phyloP scores from a whole-genome alignment of 768 basidiomycete genomes.

The Tricholoma saponaceum region DNA sequence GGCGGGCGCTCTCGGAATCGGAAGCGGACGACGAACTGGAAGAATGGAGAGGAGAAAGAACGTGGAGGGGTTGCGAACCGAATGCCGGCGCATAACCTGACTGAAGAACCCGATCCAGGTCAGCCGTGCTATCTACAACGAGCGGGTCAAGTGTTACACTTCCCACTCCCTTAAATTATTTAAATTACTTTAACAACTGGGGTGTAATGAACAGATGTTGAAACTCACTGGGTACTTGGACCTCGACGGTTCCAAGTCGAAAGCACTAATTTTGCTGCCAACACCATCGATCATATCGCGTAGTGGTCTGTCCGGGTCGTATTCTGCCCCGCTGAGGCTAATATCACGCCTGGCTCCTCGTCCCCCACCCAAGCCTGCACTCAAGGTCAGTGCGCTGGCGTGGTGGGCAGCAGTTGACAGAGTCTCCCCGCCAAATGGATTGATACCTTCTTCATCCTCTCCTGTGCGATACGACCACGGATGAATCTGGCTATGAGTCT shows the following conservation, averaged over 20 bases:
- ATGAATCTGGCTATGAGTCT: slow-evolving; percentile 43
- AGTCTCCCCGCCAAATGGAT: slow-evolving; percentile 66
- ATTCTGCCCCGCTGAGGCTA: slow-evolving; percentile 73
- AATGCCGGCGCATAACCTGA: slow-evolving; percentile 41
- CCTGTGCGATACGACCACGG: slow-evolving; percentile 52
- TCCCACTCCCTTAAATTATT: slow-evolving; percentile 22
- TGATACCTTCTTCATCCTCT: slow-evolving; percentile 64
- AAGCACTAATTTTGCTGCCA: slow-evolving; percentile 50
- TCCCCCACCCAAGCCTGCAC: slow-evolving; percentile 71
- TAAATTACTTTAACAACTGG: slow-evolving; percentile 2
- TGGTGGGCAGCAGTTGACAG: slow-evolving; percentile 87
- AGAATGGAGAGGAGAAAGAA: slow-evolving; percentile 45
- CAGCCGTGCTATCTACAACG: slow-evolving; percentile 57
- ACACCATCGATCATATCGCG: slow-evolving; percentile 67
- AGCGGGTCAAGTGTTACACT: slow-evolving; percentile 49
- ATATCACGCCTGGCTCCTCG: slow-evolving; percentile 45
- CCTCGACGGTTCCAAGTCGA: slow-evolving; percentile 49
- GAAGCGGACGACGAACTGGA: slow-evolving; percentile 46
- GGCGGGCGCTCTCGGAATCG: slow-evolving; percentile 51
- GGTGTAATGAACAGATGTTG: background rate
- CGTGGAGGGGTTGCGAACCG: slow-evolving; percentile 24
- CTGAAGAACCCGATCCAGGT: slow-evolving; percentile 57
- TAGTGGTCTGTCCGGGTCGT: slow-evolving; percentile 79
- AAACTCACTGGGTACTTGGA: slow-evolving; percentile 45
- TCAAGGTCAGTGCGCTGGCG: slow-evolving; percentile 82